Percentiles rank a stretch among this genome's conserved stretches.
phyloP scores from a whole-genome alignment of 1,284 basidiomycete species.

The Neotropicomus parvogracilis region DNA sequence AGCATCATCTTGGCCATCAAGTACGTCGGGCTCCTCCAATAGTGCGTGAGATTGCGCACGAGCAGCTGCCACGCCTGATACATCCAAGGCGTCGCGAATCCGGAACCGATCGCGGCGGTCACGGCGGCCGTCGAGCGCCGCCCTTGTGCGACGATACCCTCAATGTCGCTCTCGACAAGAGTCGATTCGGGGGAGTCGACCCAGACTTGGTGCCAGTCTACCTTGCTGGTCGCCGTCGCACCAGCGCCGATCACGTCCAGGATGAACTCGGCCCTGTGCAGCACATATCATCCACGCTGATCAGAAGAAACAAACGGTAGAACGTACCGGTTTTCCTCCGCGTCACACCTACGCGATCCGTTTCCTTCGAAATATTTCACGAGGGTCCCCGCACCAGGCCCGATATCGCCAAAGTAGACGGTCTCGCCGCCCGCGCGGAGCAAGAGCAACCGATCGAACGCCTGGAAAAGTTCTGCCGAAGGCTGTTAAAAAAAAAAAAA shows the following conservation, averaged over 20 bases:
- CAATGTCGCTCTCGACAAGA: slow-evolving; percentile 36
- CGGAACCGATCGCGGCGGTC: slow-evolving; percentile 36
- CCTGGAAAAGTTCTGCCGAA: slow-evolving; percentile 65
- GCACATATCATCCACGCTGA: background rate
- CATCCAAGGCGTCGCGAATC: slow-evolving; percentile 50
- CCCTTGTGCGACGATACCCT: slow-evolving; percentile 39
- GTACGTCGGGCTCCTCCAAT: slow-evolving; percentile 68
- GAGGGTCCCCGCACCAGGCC: slow-evolving; percentile 51
- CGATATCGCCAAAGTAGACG: slow-evolving; percentile 77
- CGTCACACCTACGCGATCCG: slow-evolving; percentile 46
- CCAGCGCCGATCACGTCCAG: slow-evolving; percentile 70
- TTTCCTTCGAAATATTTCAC: slow-evolving; percentile 69
- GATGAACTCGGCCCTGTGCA: slow-evolving; percentile 62
- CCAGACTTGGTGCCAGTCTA: slow-evolving; percentile 52
- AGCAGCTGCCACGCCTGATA: slow-evolving; percentile 48
- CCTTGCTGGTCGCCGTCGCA: slow-evolving; percentile 42
- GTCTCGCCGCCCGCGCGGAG: slow-evolving; percentile 71
- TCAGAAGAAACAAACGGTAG: background rate
- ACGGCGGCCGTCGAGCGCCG: slow-evolving; percentile 34
- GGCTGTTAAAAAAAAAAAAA: too few relatives aligned
- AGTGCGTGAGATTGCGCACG: slow-evolving; percentile 36
- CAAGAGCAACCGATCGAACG: slow-evolving; percentile 60
- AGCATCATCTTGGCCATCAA: slow-evolving; percentile 70
- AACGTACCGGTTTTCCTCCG: slow-evolving; percentile 42
- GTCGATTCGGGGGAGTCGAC: slow-evolving; percentile 36